Evolutionary conservation across 805 yeast species (phyloP), one percentile per base, ranked within the genome.

Genomic region (Ogataea populi-albae): DNA sequence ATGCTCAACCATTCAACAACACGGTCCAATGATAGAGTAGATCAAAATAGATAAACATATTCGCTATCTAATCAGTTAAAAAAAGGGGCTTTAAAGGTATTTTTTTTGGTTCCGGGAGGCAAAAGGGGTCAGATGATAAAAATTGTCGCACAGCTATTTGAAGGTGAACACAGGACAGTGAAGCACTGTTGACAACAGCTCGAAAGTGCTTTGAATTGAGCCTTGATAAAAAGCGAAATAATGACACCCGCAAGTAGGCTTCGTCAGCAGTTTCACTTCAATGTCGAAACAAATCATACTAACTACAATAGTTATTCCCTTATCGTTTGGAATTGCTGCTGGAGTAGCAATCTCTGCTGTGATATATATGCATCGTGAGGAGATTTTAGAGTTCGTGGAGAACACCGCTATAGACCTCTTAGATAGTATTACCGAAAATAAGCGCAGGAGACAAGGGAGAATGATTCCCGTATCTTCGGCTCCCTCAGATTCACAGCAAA

Each of bases 301-400:
- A 17, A 37, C 20, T 27, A 32, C 23, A 27, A 8, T n/a, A 11
- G 18, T 24, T 36, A 43, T 52, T 7, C 59, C 63, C 11, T 15
- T 55, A 7, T 25, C 44, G 5, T 22, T 50, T 8, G 62, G 59
- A 4, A 37, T 49, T 15, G 44, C 46, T 6, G 55, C 55, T 1
- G 56, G 59, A 2, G 41, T 48, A 6, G 58, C 54, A 2, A 37
- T 55, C n/a, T 47, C 57, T 12, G 32, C 53, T 3, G 45, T 51
- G 6, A 18, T 51, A 7, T 43, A 45, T 20, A 32, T 38, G 17
- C 46, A 60, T 31, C 43, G 49, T 11, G 60, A 57, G 17, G 54
- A 49, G 34, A 53, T 60, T 17, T 30, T 31, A 7, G 59, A 58
- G 5, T 48, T 48, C 20, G 11, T 54, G 9, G 56, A 55, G 30